Evolutionary conservation across 805 yeast genomes (phyloP), one percentile per base, ranked within the genome.

Genomic region (Spathaspora boniae): DNA sequence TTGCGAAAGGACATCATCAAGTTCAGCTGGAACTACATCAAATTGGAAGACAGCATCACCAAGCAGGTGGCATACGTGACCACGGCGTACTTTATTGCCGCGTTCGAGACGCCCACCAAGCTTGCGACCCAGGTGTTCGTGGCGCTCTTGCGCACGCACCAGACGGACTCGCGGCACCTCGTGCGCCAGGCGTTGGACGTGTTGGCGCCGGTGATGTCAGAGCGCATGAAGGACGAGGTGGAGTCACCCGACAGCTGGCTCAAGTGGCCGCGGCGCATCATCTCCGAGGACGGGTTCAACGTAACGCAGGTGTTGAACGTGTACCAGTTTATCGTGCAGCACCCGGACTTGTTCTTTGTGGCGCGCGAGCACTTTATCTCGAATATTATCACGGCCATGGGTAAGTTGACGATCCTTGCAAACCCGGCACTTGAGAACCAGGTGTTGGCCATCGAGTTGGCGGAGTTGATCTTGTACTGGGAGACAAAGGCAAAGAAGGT

Each of bases 61-160:
- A 93, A 93, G 53, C 95, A 89, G 48, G 86, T 93, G 3, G 97
- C 98, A 0, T 89, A 91, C 54, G 86, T 88, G 21, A 78, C 89
- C 0, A 88, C 94, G 2, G 76, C 95, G 0, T 78, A 79, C 53
- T 93, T 91, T 57, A 88, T 93, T 41, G 75, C 87, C 0, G 83
- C 82, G 1, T 93, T 80, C 52, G 97, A 88, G 29, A 87, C 96
- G 0, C 94, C 96, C 6, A 72, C 85, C 0, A 84, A 86, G 50
- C 76, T 94, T 34, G 94, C 91, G 4, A 82, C 91, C 0, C 97
- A 87, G 54, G 86, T 91, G 3, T 93, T 91, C 62, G 95, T 87
- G 39, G 95, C 97, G 0, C 62, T 93, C 20, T 65, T 93, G 35
- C 74, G 91, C 51, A 80, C 95, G 1, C 86, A 87, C 42, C 95